Conservation (phyloP, 495 filamentous ascomycete species). For the Penicillium malachiteum region DNA sequence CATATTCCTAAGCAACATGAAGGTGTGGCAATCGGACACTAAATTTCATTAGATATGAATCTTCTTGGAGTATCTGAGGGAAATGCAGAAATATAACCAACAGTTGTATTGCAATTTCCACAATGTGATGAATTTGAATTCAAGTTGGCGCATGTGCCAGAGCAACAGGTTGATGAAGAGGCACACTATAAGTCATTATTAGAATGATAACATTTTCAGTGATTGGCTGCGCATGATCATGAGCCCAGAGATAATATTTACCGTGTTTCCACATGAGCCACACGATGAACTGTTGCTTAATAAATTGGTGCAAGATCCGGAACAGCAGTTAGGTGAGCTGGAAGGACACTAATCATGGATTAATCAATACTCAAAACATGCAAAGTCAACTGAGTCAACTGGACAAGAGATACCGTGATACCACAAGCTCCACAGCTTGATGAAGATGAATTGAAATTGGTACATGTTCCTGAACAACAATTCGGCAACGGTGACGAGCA, state of each 20-base stretch:
- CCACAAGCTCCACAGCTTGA: conserved; percentile 1
- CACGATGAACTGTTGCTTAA: neutral
- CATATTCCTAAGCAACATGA: neutral
- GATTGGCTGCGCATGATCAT: too few relatives aligned
- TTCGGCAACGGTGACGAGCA: neutral
- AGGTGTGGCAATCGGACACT: neutral
- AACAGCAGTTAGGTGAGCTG: conserved; percentile 1
- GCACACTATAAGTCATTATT: neutral
- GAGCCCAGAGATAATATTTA: neutral
- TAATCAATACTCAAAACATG: neutral
- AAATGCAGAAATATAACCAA: neutral
- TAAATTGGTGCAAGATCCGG: neutral
- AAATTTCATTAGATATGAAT: neutral
- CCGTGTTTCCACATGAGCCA: neutral
- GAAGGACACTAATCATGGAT: neutral
- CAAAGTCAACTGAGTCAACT: too few relatives aligned
- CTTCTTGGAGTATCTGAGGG: neutral
- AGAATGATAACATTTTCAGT: neutral
- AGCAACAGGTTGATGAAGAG: neutral
- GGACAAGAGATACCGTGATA: neutral
- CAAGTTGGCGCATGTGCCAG: neutral
- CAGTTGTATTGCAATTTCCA: neutral
- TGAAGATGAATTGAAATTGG: neutral
- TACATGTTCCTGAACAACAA: neutral
- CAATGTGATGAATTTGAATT: neutral